Evolutionary conservation across 192 early-diverging fungal genomes (phyloP), one percentile per base, ranked within the genome.

Genomic region (Allomyces macrogynus): DNA sequence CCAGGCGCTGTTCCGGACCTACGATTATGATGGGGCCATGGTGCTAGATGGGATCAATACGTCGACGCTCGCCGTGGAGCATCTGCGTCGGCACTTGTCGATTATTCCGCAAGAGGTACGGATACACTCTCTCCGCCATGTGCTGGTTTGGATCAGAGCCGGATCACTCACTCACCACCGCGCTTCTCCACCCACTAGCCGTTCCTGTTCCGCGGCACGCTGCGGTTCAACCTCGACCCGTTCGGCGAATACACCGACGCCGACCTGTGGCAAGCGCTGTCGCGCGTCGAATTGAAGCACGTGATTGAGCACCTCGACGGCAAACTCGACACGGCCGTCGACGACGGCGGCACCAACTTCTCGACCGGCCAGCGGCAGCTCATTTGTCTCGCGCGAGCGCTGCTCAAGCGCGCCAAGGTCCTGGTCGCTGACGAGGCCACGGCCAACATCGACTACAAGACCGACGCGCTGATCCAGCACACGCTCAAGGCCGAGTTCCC

Each of bases 51-150:
- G 80, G 12, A 67, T 88, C 23, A 73, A 78, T 61, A 88, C 83
- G n/a, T 73, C 77, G 10, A 65, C 68, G 9, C 68, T 91, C 16
- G 69, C 74, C 22, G 71, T 92, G 27, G 62, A 61, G 26, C 77
- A 81, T 20, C 67, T 92, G 62, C 79, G 90, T 3, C 70, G 4
- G 74, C 74, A 78, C 43, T 64, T 97, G 61, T 87, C 90, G 0
- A 88, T 97, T 61, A 91, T 97, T 69, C 92, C 92, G 44, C 91
- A 97, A 74, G 92, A 95, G 32, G 32, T 8, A 40, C 32, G 32
- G 0, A 7, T 7, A 2, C 32, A 8, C 32, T 40, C 7, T 40
- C 32, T 40, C 32, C 32, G 8, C 32, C 32, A 40, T 40, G 32
- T 8, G 32, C 32, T 0, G 0, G 32, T 40, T n/a, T 7, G 32